Evolutionary conservation across 202 grass and related monocot species (phyloP).

Genomic region (Hordeum pubiflorum): DNA sequence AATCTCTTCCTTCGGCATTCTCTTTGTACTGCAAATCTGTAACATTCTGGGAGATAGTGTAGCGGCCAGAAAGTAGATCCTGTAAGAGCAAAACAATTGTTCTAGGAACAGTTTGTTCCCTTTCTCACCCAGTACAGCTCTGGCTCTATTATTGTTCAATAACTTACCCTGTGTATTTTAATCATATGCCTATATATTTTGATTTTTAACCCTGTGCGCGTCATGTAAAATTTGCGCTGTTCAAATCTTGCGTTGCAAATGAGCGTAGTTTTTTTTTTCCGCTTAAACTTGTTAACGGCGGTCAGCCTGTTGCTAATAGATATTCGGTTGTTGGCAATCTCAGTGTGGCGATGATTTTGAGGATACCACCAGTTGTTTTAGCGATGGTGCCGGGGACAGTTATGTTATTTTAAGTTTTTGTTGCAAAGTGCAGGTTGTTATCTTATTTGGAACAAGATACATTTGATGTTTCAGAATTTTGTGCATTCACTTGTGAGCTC

Average conservation of each 20-base stretch:
- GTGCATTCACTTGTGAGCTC: neutral
- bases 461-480: neutral
- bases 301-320: neutral
- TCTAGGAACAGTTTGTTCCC: conserved; percentile 16
- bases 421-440: too few relatives aligned
- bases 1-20: neutral
- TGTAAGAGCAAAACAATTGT: conserved; percentile 11
- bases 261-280: too few relatives aligned
- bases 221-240: neutral
- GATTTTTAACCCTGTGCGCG: neutral
- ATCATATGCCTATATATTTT: neutral
- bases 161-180: neutral
- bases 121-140: conserved; percentile 1
- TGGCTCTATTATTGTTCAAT: neutral
- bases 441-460: neutral
- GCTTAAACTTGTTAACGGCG: neutral
- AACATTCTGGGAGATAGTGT: conserved; percentile 12
- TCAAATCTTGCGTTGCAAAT: neutral
- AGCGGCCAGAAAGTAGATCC: neutral
- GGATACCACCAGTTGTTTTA: too few relatives aligned
- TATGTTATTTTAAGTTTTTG: neutral
- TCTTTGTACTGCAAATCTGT: neutral
- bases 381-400: neutral
- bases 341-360: neutral
- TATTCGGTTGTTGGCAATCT: neutral